Conservation (phyloP, 2,329 filamentous ascomycete genomes). For the Coniochaeta ligniaria region DNA sequence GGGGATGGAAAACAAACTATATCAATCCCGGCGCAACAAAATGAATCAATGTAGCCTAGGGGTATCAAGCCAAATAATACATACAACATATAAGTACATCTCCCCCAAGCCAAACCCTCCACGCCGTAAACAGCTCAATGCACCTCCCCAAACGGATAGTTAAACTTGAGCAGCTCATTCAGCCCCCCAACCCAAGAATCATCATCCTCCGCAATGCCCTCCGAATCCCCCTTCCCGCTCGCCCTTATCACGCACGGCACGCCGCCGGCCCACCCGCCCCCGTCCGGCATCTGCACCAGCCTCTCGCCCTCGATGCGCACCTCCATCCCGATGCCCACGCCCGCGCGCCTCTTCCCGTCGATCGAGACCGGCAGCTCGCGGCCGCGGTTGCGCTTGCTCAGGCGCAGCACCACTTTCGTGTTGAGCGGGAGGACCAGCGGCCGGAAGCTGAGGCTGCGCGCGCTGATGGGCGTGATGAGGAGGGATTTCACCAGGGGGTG, state of each 20-base stretch:
- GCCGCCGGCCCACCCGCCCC: conserved; percentile 58
- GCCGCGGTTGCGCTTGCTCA: conserved; percentile 74
- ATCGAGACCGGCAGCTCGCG: conserved; percentile 73
- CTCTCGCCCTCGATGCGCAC: conserved; percentile 84
- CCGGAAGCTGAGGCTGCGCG: conserved; percentile 83
- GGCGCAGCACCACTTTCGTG: conserved; percentile 71
- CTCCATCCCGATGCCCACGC: conserved; percentile 70
- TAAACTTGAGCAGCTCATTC: conserved; percentile 92
- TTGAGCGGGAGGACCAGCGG: conserved; percentile 84
- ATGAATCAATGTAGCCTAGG: background rate
- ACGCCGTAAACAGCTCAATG: background rate
- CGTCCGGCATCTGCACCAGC: conserved; percentile 47
- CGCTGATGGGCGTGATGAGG: conserved; percentile 89
- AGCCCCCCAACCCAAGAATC: conserved; percentile 96
- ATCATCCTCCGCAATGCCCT: conserved; percentile 52
- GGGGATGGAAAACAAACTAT: background rate
- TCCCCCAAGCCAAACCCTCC: background rate
- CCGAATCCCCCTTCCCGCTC: conserved; percentile 32
- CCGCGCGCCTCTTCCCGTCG: conserved; percentile 63
- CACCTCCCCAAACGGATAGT: conserved; percentile 82
- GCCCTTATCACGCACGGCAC: conserved; percentile 84
- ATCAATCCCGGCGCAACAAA: no score
- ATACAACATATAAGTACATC: background rate
- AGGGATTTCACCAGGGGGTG: conserved; percentile 87
- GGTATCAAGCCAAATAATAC: background rate